phyloP scores from a whole-genome alignment of 2,329 filamentous ascomycete genomes.

The Aspergillus persii region DNA sequence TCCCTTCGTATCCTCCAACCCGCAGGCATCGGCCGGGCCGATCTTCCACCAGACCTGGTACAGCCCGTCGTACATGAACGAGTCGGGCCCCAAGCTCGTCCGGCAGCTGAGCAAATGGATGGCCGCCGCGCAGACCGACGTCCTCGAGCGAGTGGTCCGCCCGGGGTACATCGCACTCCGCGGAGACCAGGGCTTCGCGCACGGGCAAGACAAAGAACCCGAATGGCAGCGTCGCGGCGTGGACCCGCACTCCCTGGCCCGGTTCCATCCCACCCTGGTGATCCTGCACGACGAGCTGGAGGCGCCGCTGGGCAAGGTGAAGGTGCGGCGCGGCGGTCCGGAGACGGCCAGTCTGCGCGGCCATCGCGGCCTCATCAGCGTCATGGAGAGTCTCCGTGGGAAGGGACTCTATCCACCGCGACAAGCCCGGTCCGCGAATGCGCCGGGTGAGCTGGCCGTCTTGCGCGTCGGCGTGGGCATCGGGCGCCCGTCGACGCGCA shows the following conservation, averaged over 20 bases:
- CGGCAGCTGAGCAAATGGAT: slow-evolving; percentile 58
- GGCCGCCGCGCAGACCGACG: slow-evolving; percentile 14
- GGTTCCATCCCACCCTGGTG: slow-evolving; percentile 55
- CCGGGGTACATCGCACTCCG: slow-evolving; percentile 4
- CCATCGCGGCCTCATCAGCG: slow-evolving; percentile 73
- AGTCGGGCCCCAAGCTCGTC: slow-evolving; percentile 69
- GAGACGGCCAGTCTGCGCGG: slow-evolving; percentile 60
- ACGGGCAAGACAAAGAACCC: neutral
- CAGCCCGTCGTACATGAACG: slow-evolving; percentile 79
- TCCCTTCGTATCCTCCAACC: slow-evolving; percentile 43
- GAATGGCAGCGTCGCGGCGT: slow-evolving; percentile 22
- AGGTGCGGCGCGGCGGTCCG: slow-evolving; percentile 58
- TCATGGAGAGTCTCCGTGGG: slow-evolving; percentile 54
- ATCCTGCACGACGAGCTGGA: slow-evolving; percentile 90
- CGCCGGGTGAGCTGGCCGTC: slow-evolving; percentile 37
- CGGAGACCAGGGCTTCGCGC: neutral
- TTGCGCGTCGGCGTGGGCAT: slow-evolving; percentile 78
- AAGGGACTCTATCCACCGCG: slow-evolving; percentile 33
- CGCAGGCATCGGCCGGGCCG: slow-evolving; percentile 55
- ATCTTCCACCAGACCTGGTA: slow-evolving; percentile 54
- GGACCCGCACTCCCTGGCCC: slow-evolving; percentile 10
- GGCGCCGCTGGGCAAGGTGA: slow-evolving; percentile 64
- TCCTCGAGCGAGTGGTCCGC: slow-evolving; percentile 8
- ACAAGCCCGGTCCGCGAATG: slow-evolving; percentile 31
- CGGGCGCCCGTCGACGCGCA: slow-evolving; percentile 71